Evolutionary conservation across 768 basidiomycete species (phyloP).

Genomic region (Mycena amicta): DNA sequence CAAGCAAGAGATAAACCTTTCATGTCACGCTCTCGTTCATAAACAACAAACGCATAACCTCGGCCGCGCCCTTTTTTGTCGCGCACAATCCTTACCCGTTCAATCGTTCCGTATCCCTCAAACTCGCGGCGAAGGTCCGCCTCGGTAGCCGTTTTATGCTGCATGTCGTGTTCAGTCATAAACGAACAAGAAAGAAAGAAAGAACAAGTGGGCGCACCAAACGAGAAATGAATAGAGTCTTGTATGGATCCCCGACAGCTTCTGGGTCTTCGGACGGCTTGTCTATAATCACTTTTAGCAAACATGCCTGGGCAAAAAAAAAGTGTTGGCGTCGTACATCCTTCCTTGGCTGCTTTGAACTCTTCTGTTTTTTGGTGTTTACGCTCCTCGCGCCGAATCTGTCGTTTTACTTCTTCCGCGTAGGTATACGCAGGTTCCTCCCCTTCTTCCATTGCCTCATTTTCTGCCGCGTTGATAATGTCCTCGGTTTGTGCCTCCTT

Average conservation of each 20-base stretch:
- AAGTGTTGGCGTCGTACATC: slow-evolving; percentile 64
- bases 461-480: slow-evolving; percentile 57
- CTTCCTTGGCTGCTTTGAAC: slow-evolving; percentile 80
- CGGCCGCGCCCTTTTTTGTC: slow-evolving; percentile 86
- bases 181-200: slow-evolving; percentile 22
- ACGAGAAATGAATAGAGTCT: slow-evolving; percentile 95
- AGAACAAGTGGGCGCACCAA: slow-evolving; percentile 54
- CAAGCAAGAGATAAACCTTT: slow-evolving; percentile 65
- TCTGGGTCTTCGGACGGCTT: slow-evolving; percentile 91
- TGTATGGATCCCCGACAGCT: slow-evolving; percentile 96
- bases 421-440: slow-evolving; percentile 81
- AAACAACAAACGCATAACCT: slow-evolving; percentile 97
- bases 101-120: slow-evolving; percentile 92
- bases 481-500: slow-evolving; percentile 77
- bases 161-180: too few relatives aligned
- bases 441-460: slow-evolving; percentile 80
- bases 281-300: slow-evolving; percentile 52
- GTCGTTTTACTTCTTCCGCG: slow-evolving; percentile 81
- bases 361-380: slow-evolving; percentile 76
- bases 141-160: slow-evolving; percentile 94
- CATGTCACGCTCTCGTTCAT: slow-evolving; percentile 98
- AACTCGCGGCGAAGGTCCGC: slow-evolving; percentile 93
- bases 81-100: slow-evolving; percentile 89
- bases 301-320: too few relatives aligned
- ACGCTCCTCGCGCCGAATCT: slow-evolving; percentile 75